A percentile compares a stretch with the other conserved stretches of the same genome.
Evolutionary conservation across 176 grass and related monocot species (phyloP).

Genomic region (Hsuehochloa calcarea): DNA sequence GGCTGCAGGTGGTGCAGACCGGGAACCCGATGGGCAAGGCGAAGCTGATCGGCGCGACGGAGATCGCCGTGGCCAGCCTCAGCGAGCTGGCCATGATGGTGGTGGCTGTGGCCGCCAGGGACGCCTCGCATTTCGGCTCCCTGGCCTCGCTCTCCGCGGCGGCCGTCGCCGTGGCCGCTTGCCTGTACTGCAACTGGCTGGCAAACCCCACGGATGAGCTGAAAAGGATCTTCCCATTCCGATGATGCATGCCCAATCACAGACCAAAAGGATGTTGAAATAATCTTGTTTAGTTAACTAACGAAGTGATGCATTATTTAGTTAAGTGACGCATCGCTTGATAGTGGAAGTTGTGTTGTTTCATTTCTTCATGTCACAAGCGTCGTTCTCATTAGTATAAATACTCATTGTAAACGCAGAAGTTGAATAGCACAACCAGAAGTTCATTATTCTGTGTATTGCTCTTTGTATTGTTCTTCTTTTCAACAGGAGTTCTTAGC

Average conservation of each 20-base stretch:
- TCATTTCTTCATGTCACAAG: too few relatives aligned
- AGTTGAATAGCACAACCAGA: too few relatives aligned
- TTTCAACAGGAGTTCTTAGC: too few relatives aligned
- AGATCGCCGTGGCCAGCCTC: constrained; percentile 61
- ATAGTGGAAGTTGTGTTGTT: too few relatives aligned
- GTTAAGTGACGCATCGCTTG: too few relatives aligned
- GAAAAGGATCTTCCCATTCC: not conserved
- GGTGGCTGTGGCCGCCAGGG: constrained; percentile 33
- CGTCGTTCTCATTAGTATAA: too few relatives aligned
- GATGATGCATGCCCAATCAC: not conserved
- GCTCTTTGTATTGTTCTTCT: too few relatives aligned
- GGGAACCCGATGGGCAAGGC: constrained; percentile 47
- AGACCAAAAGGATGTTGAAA: too few relatives aligned
- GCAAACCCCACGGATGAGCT: constrained; percentile 12
- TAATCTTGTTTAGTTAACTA: too few relatives aligned
- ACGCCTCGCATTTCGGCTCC: constrained; percentile 34
- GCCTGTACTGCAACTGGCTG: constrained; percentile 53
- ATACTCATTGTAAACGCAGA: too few relatives aligned
- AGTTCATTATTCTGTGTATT: too few relatives aligned
- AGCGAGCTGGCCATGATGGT: constrained; percentile 59
- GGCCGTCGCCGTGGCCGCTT: constrained; percentile 37
- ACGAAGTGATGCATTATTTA: too few relatives aligned
- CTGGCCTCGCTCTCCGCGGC: constrained; percentile 48
- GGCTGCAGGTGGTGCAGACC: constrained; percentile 63
- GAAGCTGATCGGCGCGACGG: constrained; percentile 54